Conservation (phyloP, 768 basidiomycete species). For the Mycena leptocephala region DNA sequence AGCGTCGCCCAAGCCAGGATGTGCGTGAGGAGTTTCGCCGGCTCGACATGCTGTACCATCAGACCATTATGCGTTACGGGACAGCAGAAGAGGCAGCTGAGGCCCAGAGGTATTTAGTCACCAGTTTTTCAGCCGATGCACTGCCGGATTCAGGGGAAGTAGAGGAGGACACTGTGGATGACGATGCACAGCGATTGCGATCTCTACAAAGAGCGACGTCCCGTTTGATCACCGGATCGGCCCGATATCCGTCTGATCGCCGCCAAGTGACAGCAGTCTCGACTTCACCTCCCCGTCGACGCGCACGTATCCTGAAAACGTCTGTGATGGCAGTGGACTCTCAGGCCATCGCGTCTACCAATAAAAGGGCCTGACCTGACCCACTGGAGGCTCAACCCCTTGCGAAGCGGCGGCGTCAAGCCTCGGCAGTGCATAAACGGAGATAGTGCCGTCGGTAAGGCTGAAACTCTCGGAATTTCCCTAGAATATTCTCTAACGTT, state of each 20-base stretch:
- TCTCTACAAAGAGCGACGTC: neutral
- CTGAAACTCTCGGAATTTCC: neutral
- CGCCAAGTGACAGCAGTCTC: neutral
- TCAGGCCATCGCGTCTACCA: no score
- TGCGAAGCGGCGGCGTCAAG: neutral
- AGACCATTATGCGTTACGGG: neutral
- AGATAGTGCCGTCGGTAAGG: neutral
- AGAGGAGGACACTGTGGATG: neutral
- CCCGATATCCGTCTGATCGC: neutral
- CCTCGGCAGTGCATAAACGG: no score
- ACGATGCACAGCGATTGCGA: neutral
- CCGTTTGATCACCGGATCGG: neutral
- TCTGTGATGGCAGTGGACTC: no score
- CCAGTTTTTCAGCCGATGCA: neutral
- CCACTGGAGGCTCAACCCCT: neutral
- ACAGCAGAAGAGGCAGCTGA: neutral
- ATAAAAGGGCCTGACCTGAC: neutral
- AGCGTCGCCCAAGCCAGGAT: neutral
- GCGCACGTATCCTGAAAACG: neutral
- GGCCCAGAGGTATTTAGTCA: neutral
- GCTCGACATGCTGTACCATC: neutral
- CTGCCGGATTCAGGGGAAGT: neutral
- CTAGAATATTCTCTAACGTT: neutral
- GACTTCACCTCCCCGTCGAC: neutral
- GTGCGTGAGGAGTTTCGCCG: neutral